These are phyloP conservation scores for Phytophthora podocarpi DNA, from an alignment of 352 stramenopile species.

Conservation along the genomic window DNA sequence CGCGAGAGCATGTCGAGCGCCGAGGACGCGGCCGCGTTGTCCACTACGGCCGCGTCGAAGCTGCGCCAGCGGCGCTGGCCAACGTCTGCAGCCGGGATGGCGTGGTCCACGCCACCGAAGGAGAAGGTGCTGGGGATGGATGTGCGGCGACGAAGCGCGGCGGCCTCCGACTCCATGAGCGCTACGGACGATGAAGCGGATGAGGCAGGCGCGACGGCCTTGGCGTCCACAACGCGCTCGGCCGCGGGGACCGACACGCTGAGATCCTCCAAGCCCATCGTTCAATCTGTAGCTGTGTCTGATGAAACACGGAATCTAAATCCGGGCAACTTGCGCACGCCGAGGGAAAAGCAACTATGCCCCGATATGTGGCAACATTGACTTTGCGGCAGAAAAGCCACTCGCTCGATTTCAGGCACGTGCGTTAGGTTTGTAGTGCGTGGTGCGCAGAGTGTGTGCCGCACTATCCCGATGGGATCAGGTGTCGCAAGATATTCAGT, in stretches of 20 bases:
- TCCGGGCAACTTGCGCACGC: conserved; percentile 7
- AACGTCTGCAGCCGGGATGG: conserved; percentile 13
- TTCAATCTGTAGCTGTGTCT: no score
- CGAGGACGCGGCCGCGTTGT: conserved; percentile 23
- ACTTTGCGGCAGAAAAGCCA: conserved; percentile 22
- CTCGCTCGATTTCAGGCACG: conserved; percentile 13
- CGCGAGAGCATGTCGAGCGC: conserved; percentile 48
- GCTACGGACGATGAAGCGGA: background rate
- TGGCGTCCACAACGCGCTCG: conserved; percentile 25
- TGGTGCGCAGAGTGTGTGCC: conserved; percentile 18
- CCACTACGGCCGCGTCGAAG: conserved; percentile 47
- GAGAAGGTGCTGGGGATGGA: conserved; percentile 72
- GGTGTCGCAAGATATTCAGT: background rate
- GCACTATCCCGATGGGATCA: background rate
- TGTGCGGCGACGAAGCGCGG: conserved; percentile 49
- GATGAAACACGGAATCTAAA: no score
- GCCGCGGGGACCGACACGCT: conserved; percentile 1
- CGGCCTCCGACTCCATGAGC: conserved; percentile 33
- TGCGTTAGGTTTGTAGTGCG: conserved; percentile 16
- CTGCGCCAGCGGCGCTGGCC: conserved; percentile 66
- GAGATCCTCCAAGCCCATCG: conserved; percentile 39
- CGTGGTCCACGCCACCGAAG: conserved; percentile 36
- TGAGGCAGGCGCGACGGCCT: conserved; percentile 3
- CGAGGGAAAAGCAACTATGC: conserved; percentile 29
- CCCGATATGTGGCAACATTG: conserved; percentile 13